Base-by-base conservation (phyloP, 1,139 yeast genomes). In the Yamadazyma oceani region DNA sequence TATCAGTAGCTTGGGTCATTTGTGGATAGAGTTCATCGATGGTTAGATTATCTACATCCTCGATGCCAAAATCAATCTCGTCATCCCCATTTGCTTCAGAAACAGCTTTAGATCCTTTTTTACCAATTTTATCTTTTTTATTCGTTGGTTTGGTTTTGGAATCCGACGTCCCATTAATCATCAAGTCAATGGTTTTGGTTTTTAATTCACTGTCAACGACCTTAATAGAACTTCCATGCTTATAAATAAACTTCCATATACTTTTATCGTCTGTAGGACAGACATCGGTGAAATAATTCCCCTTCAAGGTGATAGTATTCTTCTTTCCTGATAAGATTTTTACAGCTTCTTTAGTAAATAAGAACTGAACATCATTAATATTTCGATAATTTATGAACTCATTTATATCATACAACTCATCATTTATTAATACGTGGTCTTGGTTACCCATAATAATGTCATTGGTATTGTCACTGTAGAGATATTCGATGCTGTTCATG, bases 191-290 rank as follows among this genome's bases (percentile, higher is more conserved):
- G 2, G 39, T 32, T 28, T 42, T 40, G 11, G 39, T 17, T n/a
- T 12, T 26, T 19, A 39, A 16, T 17, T 39, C 38, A 14, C 40
- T 17, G 13, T 8, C 15, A 12, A 26, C 19, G 19, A 34, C 31
- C 8, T 31, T 36, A 11, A 42, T 29, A 3, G 42, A 35, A n/a
- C 25, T 27, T 8, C 45, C 45, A 8, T 39, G 35, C 21, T 42
- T 42, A 23, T 30, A 39, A n/a, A 42, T 35, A 27, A 42, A 36
- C 15, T 36, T 37, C 26, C 38, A 42, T 4, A 9, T 16, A 6
- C 11, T 12, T 12, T 23, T 21, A 5, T 25, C 34, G 5, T 32
- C n/a, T 9, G 24, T 32, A 11, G 26, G 22, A 11, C 34, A 14
- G 8, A 39, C 41, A 32, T 42, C 43, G 13, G 39, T 26, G 14